Evolutionary conservation across 2,329 filamentous ascomycete species (phyloP).

Genomic region (Colletotrichum destructivum): DNA sequence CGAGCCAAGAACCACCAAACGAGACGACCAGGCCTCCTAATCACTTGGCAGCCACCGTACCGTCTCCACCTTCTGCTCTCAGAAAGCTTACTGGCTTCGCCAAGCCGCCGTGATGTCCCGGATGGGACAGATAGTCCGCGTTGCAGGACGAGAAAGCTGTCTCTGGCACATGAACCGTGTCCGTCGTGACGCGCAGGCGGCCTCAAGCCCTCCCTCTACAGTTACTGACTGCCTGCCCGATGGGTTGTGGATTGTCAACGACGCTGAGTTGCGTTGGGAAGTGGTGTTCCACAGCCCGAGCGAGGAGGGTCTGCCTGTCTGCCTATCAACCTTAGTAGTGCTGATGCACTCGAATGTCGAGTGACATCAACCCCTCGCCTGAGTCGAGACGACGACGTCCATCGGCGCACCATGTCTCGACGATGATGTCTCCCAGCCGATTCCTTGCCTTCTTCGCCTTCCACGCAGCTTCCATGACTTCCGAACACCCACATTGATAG

Average conservation of each 20-base stretch:
- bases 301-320: slow-evolving; percentile 1
- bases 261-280: background rate
- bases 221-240: background rate
- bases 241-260: background rate
- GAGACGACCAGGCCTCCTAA: slow-evolving; percentile 16
- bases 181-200: background rate
- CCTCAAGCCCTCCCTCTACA: background rate
- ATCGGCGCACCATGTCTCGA: background rate
- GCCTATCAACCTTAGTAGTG: background rate
- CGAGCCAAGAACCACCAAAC: slow-evolving; percentile 26
- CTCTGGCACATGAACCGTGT: slow-evolving; percentile 5
- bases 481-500: slow-evolving; percentile 7
- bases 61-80: slow-evolving; percentile 41
- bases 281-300: background rate
- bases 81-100: slow-evolving; percentile 33
- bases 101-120: slow-evolving; percentile 37
- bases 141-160: background rate
- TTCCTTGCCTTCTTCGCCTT: slow-evolving; percentile 29
- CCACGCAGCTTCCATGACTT: slow-evolving; percentile 32
- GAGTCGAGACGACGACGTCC: slow-evolving; percentile 8
- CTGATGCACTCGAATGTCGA: background rate
- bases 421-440: background rate
- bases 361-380: slow-evolving; percentile 5
- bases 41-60: slow-evolving; percentile 33
- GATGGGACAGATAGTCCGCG: slow-evolving; percentile 31